phyloP scores from a whole-genome alignment of 2,329 filamentous ascomycete species.

The Septoria linicola region DNA sequence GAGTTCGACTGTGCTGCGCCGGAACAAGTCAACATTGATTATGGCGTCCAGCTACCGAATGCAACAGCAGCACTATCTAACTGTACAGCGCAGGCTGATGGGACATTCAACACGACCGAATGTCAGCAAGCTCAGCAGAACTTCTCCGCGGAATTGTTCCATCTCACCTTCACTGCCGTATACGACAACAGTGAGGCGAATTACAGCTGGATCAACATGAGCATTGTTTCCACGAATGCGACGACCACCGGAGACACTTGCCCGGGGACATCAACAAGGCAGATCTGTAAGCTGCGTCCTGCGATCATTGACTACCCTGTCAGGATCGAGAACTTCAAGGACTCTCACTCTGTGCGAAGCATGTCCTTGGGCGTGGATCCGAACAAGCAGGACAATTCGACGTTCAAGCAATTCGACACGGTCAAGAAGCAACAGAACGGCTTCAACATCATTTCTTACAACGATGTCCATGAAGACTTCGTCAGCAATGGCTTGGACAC shows the following conservation, averaged over 20 bases:
- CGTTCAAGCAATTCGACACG: conserved; percentile 17
- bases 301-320: conserved; percentile 29
- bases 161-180: conserved; percentile 13
- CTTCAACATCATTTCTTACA: conserved; percentile 19
- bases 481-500: conserved; percentile 3
- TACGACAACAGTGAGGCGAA: neutral
- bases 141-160: conserved; percentile 14
- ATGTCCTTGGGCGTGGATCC: conserved; percentile 17
- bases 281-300: conserved; percentile 26
- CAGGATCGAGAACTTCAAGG: conserved; percentile 18
- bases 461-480: conserved; percentile 18
- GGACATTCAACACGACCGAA: neutral
- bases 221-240: conserved; percentile 14
- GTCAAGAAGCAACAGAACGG: conserved; percentile 17
- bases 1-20: conserved; percentile 25
- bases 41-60: conserved; percentile 14
- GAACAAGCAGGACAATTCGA: conserved; percentile 11
- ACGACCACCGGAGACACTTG: conserved; percentile 8
- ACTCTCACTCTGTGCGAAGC: conserved; percentile 15
- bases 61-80: neutral
- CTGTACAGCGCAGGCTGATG: neutral
- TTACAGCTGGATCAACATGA: conserved; percentile 23
- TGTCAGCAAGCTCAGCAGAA: conserved; percentile 9
- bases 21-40: conserved; percentile 13
- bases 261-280: conserved; percentile 16